These are phyloP conservation scores for Scheffersomyces lignosus DNA, from an alignment of 805 yeast species.

Conservation along the genomic window DNA sequence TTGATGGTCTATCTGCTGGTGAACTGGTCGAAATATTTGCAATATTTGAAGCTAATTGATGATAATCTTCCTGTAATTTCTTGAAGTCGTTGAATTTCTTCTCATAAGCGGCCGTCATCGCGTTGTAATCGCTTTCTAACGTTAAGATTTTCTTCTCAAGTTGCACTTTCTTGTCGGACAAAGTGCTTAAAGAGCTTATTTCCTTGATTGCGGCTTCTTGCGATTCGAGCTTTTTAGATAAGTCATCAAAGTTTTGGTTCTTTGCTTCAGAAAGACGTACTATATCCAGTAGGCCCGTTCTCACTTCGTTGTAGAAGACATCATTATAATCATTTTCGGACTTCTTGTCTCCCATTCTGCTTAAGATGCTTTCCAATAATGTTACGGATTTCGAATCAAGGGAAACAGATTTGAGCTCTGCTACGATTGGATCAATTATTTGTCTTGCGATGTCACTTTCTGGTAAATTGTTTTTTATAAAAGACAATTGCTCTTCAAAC, in stretches of 20 bases:
- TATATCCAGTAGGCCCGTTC: not conserved
- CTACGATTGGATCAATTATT: slow-evolving; percentile 26
- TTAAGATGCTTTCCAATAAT: slow-evolving; percentile 14
- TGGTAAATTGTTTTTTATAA: slow-evolving; percentile 8
- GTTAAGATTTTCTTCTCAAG: slow-evolving; percentile 2
- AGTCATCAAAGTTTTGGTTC: not conserved
- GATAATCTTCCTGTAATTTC: slow-evolving; percentile 21
- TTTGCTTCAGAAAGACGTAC: not conserved
- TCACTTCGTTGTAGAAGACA: not conserved
- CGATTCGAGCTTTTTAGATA: not conserved
- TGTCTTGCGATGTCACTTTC: slow-evolving; percentile 12
- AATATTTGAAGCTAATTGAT: slow-evolving; percentile 15
- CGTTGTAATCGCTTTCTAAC: slow-evolving; percentile 19
- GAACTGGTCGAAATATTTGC: slow-evolving; percentile 7
- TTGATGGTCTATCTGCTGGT: slow-evolving; percentile 3
- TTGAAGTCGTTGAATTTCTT: slow-evolving; percentile 22
- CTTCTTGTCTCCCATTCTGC: not conserved
- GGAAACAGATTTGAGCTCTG: slow-evolving; percentile 24
- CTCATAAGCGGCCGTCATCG: slow-evolving; percentile 21
- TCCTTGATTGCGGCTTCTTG: slow-evolving; percentile 1
- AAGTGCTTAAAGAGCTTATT: not conserved
- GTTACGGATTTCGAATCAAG: slow-evolving; percentile 17
- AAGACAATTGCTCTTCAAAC: not conserved
- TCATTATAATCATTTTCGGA: not conserved
- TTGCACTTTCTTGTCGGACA: not conserved